Base-by-base conservation (phyloP, 2,329 filamentous ascomycete species). In the Aspergillus ochraceoroseus region DNA sequence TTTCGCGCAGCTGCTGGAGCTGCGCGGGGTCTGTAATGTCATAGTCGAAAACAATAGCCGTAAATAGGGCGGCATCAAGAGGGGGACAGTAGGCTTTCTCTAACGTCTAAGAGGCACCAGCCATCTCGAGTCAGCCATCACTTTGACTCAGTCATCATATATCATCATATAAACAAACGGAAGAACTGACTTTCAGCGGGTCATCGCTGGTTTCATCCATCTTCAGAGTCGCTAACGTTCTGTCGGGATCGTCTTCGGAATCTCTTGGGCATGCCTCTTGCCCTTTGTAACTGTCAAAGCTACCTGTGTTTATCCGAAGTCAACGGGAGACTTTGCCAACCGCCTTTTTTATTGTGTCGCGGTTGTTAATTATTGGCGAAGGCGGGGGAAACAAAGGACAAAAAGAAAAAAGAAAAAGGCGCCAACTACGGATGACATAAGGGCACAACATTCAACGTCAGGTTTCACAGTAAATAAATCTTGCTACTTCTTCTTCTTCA, bases 61-160 rank as follows among this genome's bases (percentile, higher is more conserved):
- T 75, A 43, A 95, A 77, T 8, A 90, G 74, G 0, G 86, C 77
- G 49, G 87, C 78, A 52, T 95, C 89, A 27, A 95, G 65, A 12
- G 82, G 76, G 15, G 83, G 77, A 58, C 81, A 82, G 57, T 87
- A 90, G 49, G 83, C 78, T 46, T 80, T 74, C 80, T 89, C 59
- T 15, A 70, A 52, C 29, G 64, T 62, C 65, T 68, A 32, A 14
- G 26, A 19, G 17, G 29, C 18, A 23, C 13, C 12, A 29, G 27
- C n/a, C n/a, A 13, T 7, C 3, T 18, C 15, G 13, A 22, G 29
- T 41, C 23, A 41, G 36, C 30, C 15, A 18, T 18, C n/a, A n/a
- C n/a, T n/a, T n/a, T n/a, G n/a, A n/a, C n/a, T n/a, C n/a, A n/a
- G n/a, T n/a, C n/a, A n/a, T n/a, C n/a, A n/a, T n/a, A n/a, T n/a